Base-by-base conservation (phyloP, 2,329 filamentous ascomycete species). In the Chrysoporthe puriensis region DNA sequence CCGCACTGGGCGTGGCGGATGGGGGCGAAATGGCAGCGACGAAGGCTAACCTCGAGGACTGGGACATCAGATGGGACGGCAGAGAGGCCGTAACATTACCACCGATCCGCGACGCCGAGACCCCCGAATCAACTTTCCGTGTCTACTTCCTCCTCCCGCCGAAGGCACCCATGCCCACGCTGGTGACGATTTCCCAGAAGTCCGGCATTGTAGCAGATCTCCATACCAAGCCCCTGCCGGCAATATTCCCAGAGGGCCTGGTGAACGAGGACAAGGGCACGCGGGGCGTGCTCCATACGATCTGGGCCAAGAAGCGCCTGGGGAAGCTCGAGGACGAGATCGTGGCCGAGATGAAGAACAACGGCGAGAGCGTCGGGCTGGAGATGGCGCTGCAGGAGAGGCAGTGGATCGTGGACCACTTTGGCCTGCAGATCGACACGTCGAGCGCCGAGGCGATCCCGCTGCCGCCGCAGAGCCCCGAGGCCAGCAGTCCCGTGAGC, bases 241-340 rank as follows among this genome's bases (percentile, higher is more conserved):
- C 94, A 43, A 95, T 97, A 72, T 97, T 95, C 75, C 90, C 92
- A 0, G 88, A 90, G 0, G 90, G 91, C 69, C 82, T 97, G 34
- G 90, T 91, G 1, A 85, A 86, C 3, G 90, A 87, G 32, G 87
- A 87, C 14, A 84, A 87, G 52, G 92, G 92, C 7, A 89, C 90
- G 73, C 91, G 92, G 70, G 94, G 94, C 1, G 92, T 97, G 1
- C 79, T 97, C 69, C 94, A 97, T 76, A 97, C 93, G 1, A 88
- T 95, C 67, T 97, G 94, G 93, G 94, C 92, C 21, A 94, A 94
- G 82, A 90, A 92, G 77, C 85, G 94, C 54, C 81, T 97, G 32
- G 87, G 88, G 43, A 89, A 91, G 70, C 81, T 97, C 60, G 88
- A 93, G 63, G 84, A 84, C 67, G 94, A 97, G 81, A 95, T 97